These are phyloP conservation scores for Coemansia sp. DNA, from an alignment of 192 early-diverging fungal genomes.

Conservation along the genomic window DNA sequence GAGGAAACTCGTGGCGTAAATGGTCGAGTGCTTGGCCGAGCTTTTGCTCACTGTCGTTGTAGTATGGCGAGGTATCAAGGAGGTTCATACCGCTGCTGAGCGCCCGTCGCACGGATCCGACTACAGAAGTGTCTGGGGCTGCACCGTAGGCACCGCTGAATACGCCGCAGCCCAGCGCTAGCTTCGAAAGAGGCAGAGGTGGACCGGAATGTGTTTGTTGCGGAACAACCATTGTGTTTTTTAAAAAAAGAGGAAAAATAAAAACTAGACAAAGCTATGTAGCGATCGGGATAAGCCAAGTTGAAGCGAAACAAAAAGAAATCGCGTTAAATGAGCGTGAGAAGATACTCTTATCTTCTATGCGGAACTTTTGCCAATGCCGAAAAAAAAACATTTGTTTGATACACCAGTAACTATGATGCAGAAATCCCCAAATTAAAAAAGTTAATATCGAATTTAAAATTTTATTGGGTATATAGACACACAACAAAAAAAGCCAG, in stretches of 20 bases:
- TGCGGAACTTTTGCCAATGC: too few relatives aligned
- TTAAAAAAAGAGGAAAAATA: not conserved
- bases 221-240: not conserved
- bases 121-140: slow-evolving; percentile 5
- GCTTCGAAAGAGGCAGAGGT: slow-evolving; percentile 17
- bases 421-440: not conserved
- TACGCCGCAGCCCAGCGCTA: slow-evolving; percentile 44
- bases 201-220: not conserved
- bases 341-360: too few relatives aligned
- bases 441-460: not conserved
- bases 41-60: slow-evolving; percentile 66
- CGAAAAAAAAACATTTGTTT: too few relatives aligned
- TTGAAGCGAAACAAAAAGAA: too few relatives aligned
- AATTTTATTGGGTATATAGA: slow-evolving; percentile 3
- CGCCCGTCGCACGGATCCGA: slow-evolving; percentile 25
- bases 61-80: slow-evolving; percentile 77
- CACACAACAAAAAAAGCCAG: not conserved
- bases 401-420: too few relatives aligned
- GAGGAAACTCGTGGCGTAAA: slow-evolving; percentile 58
- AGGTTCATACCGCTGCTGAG: slow-evolving; percentile 61
- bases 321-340: too few relatives aligned
- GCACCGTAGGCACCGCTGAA: slow-evolving; percentile 50
- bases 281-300: too few relatives aligned
- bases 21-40: slow-evolving; percentile 62
- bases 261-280: too few relatives aligned